Percentiles rank a stretch among this genome's conserved stretches.
These are phyloP conservation scores for Penicillium sp. DNA, from an alignment of 2,329 filamentous ascomycete species.

Conservation along the genomic window DNA sequence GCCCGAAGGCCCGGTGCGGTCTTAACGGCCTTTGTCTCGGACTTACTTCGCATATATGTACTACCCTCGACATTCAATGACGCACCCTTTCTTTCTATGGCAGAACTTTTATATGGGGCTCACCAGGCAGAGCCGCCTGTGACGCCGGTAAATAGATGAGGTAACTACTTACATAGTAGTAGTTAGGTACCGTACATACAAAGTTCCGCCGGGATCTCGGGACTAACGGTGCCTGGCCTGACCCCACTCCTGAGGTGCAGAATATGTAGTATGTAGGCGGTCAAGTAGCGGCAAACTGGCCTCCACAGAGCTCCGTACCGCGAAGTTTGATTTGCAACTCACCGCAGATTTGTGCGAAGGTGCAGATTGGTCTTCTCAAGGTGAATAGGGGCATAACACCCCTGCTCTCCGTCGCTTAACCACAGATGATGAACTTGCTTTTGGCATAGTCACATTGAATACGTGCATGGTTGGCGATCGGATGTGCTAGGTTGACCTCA, in stretches of 20 bases:
- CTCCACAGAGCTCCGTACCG: too few relatives aligned
- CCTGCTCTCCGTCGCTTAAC: background rate
- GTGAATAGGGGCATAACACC: background rate
- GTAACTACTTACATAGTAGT: too few relatives aligned
- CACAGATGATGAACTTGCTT: background rate
- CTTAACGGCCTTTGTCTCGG: slow-evolving; percentile 2
- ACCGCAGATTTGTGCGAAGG: too few relatives aligned
- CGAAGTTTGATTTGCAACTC: background rate
- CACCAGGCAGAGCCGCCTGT: too few relatives aligned
- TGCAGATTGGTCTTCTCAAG: background rate
- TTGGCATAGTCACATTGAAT: background rate
- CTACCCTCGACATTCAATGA: background rate
- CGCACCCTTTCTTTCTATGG: too few relatives aligned
- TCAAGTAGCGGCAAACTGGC: background rate
- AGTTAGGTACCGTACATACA: too few relatives aligned
- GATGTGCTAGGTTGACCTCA: background rate
- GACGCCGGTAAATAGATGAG: too few relatives aligned
- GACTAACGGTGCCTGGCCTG: too few relatives aligned
- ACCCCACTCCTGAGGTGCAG: background rate
- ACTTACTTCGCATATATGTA: background rate
- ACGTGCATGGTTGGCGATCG: background rate
- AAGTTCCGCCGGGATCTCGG: background rate
- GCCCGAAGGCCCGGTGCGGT: slow-evolving; percentile 4
- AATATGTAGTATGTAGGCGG: background rate
- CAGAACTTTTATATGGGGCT: too few relatives aligned